These are phyloP conservation scores for Tylopilus sp. DNA, from an alignment of 768 basidiomycete species.

Conservation along the genomic window DNA sequence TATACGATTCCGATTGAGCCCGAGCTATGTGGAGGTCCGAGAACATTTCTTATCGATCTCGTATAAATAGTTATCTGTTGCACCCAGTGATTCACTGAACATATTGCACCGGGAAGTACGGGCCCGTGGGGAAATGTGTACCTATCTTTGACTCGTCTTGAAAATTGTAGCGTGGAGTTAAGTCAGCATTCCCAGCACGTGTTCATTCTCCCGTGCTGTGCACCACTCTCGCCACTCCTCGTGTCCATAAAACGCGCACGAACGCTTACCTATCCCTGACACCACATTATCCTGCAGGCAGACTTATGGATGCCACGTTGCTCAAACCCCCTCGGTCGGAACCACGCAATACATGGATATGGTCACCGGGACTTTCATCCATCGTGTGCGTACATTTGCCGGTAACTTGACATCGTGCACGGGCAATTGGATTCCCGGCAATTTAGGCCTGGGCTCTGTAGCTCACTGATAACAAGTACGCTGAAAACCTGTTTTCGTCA, in stretches of 20 bases:
- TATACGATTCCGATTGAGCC: slow-evolving; percentile 6
- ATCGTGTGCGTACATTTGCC: slow-evolving; percentile 14
- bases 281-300: slow-evolving; percentile 24
- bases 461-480: not conserved
- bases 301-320: slow-evolving; percentile 20
- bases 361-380: slow-evolving; percentile 23
- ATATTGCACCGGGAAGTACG: not conserved
- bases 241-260: slow-evolving; percentile 9
- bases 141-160: not conserved
- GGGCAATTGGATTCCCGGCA: slow-evolving; percentile 5
- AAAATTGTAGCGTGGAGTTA: not conserved
- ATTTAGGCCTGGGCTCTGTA: not conserved
- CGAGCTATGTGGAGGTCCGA: not conserved
- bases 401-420: slow-evolving; percentile 15
- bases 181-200: slow-evolving; percentile 15
- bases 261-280: slow-evolving; percentile 13
- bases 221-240: slow-evolving; percentile 11
- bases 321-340: slow-evolving; percentile 1
- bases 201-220: slow-evolving; percentile 15
- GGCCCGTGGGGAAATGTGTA: slow-evolving; percentile 1
- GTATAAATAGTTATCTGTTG: not conserved
- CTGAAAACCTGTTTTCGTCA: not conserved
- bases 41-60: slow-evolving; percentile 1
- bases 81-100: not conserved
- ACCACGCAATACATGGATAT: slow-evolving; percentile 9